Base-by-base conservation (phyloP, 2,329 filamentous ascomycete genomes). In the Colletotrichum sp. region DNA sequence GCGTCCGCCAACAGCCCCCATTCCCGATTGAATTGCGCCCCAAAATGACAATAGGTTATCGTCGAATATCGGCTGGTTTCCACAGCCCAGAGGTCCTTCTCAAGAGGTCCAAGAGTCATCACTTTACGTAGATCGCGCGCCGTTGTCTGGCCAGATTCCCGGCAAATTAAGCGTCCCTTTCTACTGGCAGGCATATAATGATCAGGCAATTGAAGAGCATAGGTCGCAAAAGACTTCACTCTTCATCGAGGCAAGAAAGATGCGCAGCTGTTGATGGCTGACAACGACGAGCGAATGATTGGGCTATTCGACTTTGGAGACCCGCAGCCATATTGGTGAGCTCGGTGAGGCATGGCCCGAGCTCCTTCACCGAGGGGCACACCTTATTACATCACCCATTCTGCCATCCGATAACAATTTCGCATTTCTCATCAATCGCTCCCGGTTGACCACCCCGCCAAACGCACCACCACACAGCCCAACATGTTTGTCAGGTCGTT, bases 311-410 rank as follows among this genome's bases (percentile, higher is more conserved):
- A 48, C 9, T 12, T 21, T 5, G 18, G 12, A 15, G 30, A 30
- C 28, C 28, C 60, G n/a, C 60, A 21, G n/a, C 18, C 55, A 48
- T 28, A 4, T 4, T 8, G 16, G 16, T 24, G 38, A 16, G 73
- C 3, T 58, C 70, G 70, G 73, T 73, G 28, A 66, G 15, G 0
- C 2, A 8, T 48, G 64, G 73, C 36, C 64, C 64, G 48, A 73
- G 73, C 73, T 75, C 36, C 70, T 24, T 75, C 73, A 73, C 73
- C 73, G 70, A 32, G 30, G 30, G 21, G 21, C 64, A 73, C 70
- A 69, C 70, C 64, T 65, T 48, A 73, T 73, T 75, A 73, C 73
- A 75, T 75, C 73, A 75, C 48, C 73, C 70, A 64, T 55, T 61
- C 70, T 65, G 64, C 70, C 43, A 73, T 68, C 73, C 69, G 57